phyloP scores from a whole-genome alignment of 2,329 filamentous ascomycete species.

The Sclerotinia subarctica region DNA sequence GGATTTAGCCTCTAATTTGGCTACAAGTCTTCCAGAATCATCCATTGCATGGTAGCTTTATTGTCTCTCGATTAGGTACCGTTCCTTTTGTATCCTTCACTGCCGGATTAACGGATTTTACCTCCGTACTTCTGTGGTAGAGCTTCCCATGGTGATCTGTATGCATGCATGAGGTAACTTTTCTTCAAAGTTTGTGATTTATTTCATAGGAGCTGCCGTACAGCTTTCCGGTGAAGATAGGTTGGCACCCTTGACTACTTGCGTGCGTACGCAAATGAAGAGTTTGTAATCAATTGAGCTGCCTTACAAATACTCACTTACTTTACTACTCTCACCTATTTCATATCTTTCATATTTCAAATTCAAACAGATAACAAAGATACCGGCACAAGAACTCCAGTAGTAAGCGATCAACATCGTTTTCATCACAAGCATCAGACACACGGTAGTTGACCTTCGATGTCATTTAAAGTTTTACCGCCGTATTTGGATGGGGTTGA shows the following conservation, averaged over 20 bases:
- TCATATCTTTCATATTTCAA: background rate
- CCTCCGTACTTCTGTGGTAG: background rate
- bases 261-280: too few species aligned
- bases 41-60: background rate
- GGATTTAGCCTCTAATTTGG: background rate
- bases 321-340: background rate
- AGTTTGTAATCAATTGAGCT: background rate
- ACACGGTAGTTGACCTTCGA: background rate
- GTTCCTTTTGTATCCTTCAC: background rate
- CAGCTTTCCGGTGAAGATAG: too few species aligned
- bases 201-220: too few species aligned
- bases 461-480: constrained; percentile 5
- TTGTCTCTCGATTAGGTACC: background rate
- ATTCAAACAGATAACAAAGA: background rate
- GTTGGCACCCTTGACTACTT: too few species aligned
- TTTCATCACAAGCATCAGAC: background rate
- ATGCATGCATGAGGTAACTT: too few species aligned
- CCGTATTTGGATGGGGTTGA: background rate
- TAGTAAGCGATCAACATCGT: background rate
- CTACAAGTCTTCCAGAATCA: background rate
- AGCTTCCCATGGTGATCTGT: too few species aligned
- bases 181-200: too few species aligned
- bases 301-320: background rate
- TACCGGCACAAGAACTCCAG: background rate
- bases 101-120: background rate